phyloP scores from a whole-genome alignment of 768 basidiomycete species.

The Sistotremastrum suecicum region DNA sequence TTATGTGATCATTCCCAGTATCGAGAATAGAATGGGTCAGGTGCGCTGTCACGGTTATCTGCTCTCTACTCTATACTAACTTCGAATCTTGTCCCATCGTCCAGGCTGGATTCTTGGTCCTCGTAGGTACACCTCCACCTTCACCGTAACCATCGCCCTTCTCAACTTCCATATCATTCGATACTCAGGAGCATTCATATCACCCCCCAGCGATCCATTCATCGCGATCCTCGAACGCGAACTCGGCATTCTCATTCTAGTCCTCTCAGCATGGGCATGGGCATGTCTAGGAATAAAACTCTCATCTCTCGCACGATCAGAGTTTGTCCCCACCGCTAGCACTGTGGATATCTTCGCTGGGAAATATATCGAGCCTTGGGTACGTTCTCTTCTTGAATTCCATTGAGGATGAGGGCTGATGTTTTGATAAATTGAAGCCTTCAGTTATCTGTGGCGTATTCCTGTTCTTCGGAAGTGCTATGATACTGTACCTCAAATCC shows the following conservation, averaged over 20 bases:
- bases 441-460: slow-evolving; percentile 46
- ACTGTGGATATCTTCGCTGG: slow-evolving; percentile 30
- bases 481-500: slow-evolving; percentile 47
- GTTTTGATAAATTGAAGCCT: too few relatives aligned
- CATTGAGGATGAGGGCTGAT: slow-evolving; percentile 10
- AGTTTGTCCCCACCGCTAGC: slow-evolving; percentile 25
- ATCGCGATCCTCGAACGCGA: slow-evolving; percentile 57
- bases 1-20: slow-evolving; percentile 40
- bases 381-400: slow-evolving; percentile 14
- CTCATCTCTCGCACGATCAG: slow-evolving; percentile 38
- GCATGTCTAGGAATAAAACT: slow-evolving; percentile 48
- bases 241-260: slow-evolving; percentile 35
- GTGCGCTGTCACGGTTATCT: slow-evolving; percentile 19
- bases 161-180: not conserved
- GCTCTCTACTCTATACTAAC: not conserved
- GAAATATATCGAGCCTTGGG: slow-evolving; percentile 38
- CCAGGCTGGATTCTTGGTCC: slow-evolving; percentile 50
- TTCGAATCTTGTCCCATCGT: not conserved
- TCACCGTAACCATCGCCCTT: not conserved
- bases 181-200: slow-evolving; percentile 40
- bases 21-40: slow-evolving; percentile 40
- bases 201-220: slow-evolving; percentile 56
- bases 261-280: slow-evolving; percentile 49
- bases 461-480: slow-evolving; percentile 42
- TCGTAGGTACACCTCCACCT: slow-evolving; percentile 32